phyloP scores from a whole-genome alignment of 176 grass and related monocot genomes.

The Triticum dicoccoides region DNA sequence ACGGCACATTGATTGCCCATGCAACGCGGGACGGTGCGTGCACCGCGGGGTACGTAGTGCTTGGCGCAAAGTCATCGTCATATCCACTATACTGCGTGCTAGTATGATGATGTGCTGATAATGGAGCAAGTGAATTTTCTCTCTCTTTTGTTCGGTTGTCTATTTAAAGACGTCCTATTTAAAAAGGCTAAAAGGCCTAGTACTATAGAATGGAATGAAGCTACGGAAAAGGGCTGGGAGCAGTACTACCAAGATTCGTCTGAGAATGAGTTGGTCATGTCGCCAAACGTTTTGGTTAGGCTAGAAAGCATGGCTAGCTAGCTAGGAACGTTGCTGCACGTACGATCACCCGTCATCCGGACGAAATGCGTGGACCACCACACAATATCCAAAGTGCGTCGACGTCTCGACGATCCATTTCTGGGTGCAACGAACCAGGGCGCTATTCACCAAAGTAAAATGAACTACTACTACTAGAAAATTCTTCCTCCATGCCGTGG shows the following conservation, averaged over 20 bases:
- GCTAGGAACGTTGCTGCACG: neutral
- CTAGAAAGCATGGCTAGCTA: neutral
- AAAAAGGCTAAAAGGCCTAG: neutral
- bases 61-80: slow-evolving; percentile 7
- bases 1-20: neutral
- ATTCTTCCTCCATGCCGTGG: too few relatives aligned
- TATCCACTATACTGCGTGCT: neutral
- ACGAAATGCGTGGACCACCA: neutral
- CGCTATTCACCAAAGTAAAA: too few relatives aligned
- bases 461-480: too few relatives aligned
- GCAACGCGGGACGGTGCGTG: neutral
- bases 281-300: neutral
- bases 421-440: too few relatives aligned
- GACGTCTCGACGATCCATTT: too few relatives aligned
- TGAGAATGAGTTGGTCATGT: neutral
- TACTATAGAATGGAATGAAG: neutral
- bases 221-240: neutral
- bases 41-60: neutral
- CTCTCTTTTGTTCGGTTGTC: neutral
- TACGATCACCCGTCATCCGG: neutral
- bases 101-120: slow-evolving; percentile 23
- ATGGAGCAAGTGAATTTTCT: neutral
- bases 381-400: neutral
- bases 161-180: neutral
- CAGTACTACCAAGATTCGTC: neutral